Conservation (phyloP, 2,329 filamentous ascomycete species). For the Hypoxylon rubiginosum region DNA sequence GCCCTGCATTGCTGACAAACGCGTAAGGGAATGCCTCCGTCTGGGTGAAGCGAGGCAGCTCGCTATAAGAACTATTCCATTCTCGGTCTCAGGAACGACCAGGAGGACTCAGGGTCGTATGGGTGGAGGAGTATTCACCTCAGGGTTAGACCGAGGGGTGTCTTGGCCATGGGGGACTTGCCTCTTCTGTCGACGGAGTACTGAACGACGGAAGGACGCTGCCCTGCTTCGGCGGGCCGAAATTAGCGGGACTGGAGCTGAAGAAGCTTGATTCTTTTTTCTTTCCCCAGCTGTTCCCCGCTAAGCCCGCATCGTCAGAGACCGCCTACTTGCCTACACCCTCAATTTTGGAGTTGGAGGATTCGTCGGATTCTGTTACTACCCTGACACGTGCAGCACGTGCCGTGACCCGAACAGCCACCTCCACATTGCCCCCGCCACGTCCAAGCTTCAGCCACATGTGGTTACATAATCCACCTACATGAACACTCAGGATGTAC, state of each 20-base stretch:
- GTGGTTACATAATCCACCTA: not conserved
- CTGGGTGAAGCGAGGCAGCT: slow-evolving; percentile 9
- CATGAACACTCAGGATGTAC: no score
- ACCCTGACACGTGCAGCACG: no score
- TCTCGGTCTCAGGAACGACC: slow-evolving; percentile 8
- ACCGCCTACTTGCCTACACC: not conserved
- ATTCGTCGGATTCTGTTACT: no score
- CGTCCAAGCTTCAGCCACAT: no score
- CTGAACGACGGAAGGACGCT: slow-evolving; percentile 10
- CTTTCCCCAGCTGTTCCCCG: slow-evolving; percentile 20
- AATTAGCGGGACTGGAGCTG: slow-evolving; percentile 32
- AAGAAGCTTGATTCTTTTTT: slow-evolving; percentile 9
- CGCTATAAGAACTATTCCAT: slow-evolving; percentile 11
- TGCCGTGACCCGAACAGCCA: slow-evolving; percentile 11
- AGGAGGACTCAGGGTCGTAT: slow-evolving; percentile 23
- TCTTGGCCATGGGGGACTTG: slow-evolving; percentile 31
- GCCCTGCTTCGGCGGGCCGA: slow-evolving; percentile 37
- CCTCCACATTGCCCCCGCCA: no score
- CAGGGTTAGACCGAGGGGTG: slow-evolving; percentile 28
- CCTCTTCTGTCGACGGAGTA: slow-evolving; percentile 37
- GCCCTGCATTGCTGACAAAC: slow-evolving; percentile 25
- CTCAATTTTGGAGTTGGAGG: slow-evolving; percentile 9
- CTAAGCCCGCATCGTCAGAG: slow-evolving; percentile 22
- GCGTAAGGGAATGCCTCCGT: slow-evolving; percentile 25
- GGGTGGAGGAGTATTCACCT: slow-evolving; percentile 12